phyloP scores from a whole-genome alignment of 2,329 filamentous ascomycete genomes.

The Colletotrichum sp. region DNA sequence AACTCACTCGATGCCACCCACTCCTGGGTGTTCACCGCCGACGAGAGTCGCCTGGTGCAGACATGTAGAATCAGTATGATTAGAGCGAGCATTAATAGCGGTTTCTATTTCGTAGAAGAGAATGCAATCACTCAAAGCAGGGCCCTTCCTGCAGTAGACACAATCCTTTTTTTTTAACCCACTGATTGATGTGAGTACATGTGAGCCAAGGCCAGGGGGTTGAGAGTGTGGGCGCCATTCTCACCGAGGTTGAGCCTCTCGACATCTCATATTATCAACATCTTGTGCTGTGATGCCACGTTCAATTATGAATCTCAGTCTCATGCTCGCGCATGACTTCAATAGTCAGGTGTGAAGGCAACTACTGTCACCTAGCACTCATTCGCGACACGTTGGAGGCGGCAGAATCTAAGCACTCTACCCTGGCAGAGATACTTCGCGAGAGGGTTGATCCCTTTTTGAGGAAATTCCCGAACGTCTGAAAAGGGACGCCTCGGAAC shows the following conservation, averaged over 20 bases:
- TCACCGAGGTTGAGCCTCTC: neutral
- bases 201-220: neutral
- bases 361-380: neutral
- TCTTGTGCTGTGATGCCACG: neutral
- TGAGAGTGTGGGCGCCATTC: neutral
- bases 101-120: neutral
- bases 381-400: neutral
- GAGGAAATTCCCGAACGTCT: neutral
- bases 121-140: neutral
- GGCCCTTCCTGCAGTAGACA: neutral
- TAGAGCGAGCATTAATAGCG: slow-evolving; percentile 1
- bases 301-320: neutral
- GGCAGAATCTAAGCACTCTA: neutral
- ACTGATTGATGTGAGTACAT: neutral
- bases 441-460: neutral
- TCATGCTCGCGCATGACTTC: neutral
- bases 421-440: neutral
- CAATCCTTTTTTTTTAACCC: neutral
- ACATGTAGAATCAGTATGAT: neutral
- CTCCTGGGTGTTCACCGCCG: too few species aligned
- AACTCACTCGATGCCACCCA: neutral
- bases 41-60: neutral
- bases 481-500: neutral
- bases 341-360: neutral
- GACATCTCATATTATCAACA: neutral